Evolutionary conservation across 345 rosid species (phyloP).

Genomic region (Pugionium cornutum): DNA sequence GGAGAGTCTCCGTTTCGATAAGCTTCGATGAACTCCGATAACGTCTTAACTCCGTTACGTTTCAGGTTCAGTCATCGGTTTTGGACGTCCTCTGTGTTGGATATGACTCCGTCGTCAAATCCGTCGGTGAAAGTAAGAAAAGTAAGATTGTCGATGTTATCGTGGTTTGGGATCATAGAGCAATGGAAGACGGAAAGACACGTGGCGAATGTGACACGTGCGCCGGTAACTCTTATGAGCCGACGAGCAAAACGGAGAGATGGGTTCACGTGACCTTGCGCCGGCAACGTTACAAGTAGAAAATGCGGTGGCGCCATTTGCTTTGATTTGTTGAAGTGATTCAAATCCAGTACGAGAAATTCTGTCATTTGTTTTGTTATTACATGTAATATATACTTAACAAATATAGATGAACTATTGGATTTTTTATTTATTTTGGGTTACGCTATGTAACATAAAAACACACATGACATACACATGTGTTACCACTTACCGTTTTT

Average conservation of each 20-base stretch:
- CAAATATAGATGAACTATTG: slow-evolving; percentile 13
- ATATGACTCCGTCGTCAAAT: slow-evolving; percentile 49
- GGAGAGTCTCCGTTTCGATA: slow-evolving; percentile 29
- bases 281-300: slow-evolving; percentile 55
- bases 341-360: too few species aligned
- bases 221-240: slow-evolving; percentile 45
- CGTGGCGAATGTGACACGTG: slow-evolving; percentile 54
- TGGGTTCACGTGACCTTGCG: slow-evolving; percentile 76
- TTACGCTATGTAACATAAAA: too few species aligned
- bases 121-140: slow-evolving; percentile 67
- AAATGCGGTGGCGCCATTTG: slow-evolving; percentile 48
- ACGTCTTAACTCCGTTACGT: slow-evolving; percentile 20
- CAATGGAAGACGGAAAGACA: slow-evolving; percentile 42
- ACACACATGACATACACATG: too few species aligned
- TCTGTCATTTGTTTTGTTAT: too few species aligned
- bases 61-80: slow-evolving; percentile 31
- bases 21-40: slow-evolving; percentile 36
- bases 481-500: too few species aligned
- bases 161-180: slow-evolving; percentile 34
- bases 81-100: slow-evolving; percentile 14
- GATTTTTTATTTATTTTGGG: too few species aligned
- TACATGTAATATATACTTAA: too few species aligned
- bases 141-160: slow-evolving; percentile 42
- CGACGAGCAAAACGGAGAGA: slow-evolving; percentile 63
- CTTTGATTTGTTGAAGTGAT: neutral